phyloP scores from a whole-genome alignment of 345 rosid species.

The Salix viminalis region DNA sequence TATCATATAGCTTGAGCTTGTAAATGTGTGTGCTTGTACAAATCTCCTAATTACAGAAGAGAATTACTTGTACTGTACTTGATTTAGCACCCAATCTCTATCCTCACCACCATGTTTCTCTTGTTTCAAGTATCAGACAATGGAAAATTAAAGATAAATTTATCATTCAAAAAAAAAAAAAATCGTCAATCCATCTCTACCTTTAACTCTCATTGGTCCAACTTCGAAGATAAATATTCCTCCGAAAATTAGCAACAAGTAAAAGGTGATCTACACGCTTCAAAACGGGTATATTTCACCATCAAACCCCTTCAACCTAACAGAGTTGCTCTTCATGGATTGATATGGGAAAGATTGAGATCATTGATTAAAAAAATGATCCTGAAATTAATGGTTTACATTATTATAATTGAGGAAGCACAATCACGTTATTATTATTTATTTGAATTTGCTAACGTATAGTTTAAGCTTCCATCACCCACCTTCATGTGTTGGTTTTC shows the following conservation, averaged over 20 bases:
- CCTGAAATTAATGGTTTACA: no score
- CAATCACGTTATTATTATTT: no score
- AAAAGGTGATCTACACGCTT: background rate
- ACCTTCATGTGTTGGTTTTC: no score
- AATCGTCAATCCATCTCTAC: background rate
- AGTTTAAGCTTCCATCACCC: no score
- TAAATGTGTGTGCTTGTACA: background rate
- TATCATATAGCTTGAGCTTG: background rate
- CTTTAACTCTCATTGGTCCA: background rate
- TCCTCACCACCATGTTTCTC: background rate
- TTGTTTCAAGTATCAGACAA: background rate
- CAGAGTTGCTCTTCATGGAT: background rate
- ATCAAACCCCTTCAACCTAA: background rate
- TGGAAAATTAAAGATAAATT: background rate
- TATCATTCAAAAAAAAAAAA: background rate
- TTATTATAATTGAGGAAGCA: no score
- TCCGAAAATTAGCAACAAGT: background rate
- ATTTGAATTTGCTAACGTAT: no score
- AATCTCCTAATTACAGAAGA: background rate
- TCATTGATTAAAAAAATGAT: no score
- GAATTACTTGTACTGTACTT: background rate
- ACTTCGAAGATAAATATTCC: no score
- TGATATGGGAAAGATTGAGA: no score
- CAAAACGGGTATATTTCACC: background rate
- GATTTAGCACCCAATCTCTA: background rate